A percentile compares a stretch with the other conserved stretches of the same genome.
Conservation (phyloP, 148 eudicot species). For the Camellia japonica region DNA sequence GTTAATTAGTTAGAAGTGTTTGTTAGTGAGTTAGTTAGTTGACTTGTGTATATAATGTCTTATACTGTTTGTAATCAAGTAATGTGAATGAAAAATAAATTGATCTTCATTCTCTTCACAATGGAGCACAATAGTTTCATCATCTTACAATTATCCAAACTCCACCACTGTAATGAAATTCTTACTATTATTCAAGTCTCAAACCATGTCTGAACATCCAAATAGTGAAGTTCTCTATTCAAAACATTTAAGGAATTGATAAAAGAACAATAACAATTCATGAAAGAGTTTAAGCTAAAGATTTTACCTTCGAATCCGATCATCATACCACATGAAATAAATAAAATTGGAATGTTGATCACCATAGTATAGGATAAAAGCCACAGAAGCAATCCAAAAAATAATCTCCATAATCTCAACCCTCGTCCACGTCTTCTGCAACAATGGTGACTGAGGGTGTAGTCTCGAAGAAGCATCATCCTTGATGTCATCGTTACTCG, state of each 20-base stretch:
- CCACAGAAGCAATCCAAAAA: conserved; percentile 81
- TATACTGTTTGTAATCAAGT: too few relatives aligned
- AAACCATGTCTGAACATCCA: background rate
- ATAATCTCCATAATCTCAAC: conserved; percentile 69
- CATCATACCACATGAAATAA: conserved; percentile 69
- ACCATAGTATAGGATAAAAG: conserved; percentile 71
- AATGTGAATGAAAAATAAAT: too few relatives aligned
- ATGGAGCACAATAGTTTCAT: background rate
- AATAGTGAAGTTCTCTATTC: background rate
- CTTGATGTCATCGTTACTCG: conserved; percentile 79
- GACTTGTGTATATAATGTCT: too few relatives aligned
- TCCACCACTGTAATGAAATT: background rate
- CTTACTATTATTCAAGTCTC: background rate
- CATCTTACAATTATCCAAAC: background rate
- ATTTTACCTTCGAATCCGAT: conserved; percentile 74
- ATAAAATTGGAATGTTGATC: conserved; percentile 73
- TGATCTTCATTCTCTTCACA: too few relatives aligned
- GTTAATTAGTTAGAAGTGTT: too few relatives aligned
- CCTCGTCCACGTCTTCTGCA: conserved; percentile 37
- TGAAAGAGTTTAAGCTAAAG: background rate
- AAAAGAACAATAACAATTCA: background rate
- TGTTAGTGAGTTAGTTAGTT: too few relatives aligned
- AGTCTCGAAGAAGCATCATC: conserved; percentile 82
- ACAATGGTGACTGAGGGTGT: conserved; percentile 26
- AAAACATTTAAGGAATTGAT: background rate